These are phyloP conservation scores for Apiotrichum laibachii DNA, from an alignment of 1,284 basidiomycete species.

Conservation along the genomic window DNA sequence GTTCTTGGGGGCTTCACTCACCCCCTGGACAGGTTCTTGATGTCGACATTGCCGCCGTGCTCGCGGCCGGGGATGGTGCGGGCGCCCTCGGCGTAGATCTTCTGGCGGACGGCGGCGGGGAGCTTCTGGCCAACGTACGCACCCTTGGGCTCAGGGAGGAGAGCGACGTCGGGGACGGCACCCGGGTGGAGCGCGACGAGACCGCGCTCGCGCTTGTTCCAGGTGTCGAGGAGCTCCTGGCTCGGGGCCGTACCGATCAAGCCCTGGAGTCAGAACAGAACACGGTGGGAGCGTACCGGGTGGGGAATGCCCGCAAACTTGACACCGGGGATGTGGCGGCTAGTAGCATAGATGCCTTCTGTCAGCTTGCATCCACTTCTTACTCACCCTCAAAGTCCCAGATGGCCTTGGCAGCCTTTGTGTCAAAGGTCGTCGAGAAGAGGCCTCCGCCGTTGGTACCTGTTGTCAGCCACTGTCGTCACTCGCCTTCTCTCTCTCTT, in stretches of 20 bases:
- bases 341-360: constrained; percentile 60
- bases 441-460: constrained; percentile 17
- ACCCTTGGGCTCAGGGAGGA: constrained; percentile 62
- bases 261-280: constrained; percentile 54
- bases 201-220: constrained; percentile 69
- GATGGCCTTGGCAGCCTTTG: constrained; percentile 69
- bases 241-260: constrained; percentile 74
- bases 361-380: too few species aligned
- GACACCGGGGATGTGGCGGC: constrained; percentile 72
- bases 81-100: constrained; percentile 66
- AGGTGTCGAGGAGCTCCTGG: constrained; percentile 65
- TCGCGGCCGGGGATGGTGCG: constrained; percentile 73
- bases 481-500: neutral
- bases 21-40: constrained; percentile 37
- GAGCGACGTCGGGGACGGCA: constrained; percentile 59
- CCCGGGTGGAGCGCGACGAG: constrained; percentile 58
- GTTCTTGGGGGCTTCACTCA: neutral
- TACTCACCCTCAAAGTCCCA: constrained; percentile 63
- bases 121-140: constrained; percentile 66
- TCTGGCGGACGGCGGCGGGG: constrained; percentile 55
- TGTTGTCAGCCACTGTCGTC: neutral
- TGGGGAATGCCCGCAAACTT: constrained; percentile 73
- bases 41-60: constrained; percentile 80
- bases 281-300: constrained; percentile 50
- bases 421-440: constrained; percentile 31